Evolutionary conservation across 768 basidiomycete species (phyloP), one percentile per base, ranked within the genome.

Genomic region (Daedalea quercina): DNA sequence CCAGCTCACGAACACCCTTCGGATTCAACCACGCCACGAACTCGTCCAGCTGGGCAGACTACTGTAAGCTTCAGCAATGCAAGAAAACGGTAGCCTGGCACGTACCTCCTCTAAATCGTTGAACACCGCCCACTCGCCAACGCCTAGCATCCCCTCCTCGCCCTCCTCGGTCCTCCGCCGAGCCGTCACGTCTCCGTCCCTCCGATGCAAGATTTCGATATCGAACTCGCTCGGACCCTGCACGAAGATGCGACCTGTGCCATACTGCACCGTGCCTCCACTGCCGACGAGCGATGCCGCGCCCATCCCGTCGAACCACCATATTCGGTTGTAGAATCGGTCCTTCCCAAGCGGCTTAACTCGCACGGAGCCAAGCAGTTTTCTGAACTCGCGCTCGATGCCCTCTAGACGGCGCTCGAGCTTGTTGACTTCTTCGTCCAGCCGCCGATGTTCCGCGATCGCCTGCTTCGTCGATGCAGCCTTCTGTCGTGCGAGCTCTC

Each of bases 271-370:
- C 25, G 83, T 79, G 3, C 88, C 89, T 15, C 89, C 89, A 57
- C 81, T 84, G 37, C 84, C 86, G 53, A 92, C 74, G 49, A 95
- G 70, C 43, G 86, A 84, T 44, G 84, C 85, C 4, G 85, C 84
- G 7, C 95, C 95, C 77, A 94, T 80, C 9, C 95, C 95, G 69
- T 99, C 95, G 65, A 97, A 91, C 95, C 95, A 99, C 95, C 95
- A 99, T 54, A 96, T 76, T 28, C 90, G 83, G 65, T 96, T 95
- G 63, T 90, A 88, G 69, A 97, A 99, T 50, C 96, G 79, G 65
- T 99, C 96, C 57, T 80, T 79, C 13, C 96, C 96, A 47, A 98
- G 63, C 1, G 94, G 92, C 62, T 92, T 88, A 20, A 90, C 85
- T 50, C 96, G 79, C 46, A 94, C 79, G 6, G 86, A 82, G 52